Base-by-base conservation (phyloP, 495 filamentous ascomycete genomes). In the Aspergillus incahuasiensis region DNA sequence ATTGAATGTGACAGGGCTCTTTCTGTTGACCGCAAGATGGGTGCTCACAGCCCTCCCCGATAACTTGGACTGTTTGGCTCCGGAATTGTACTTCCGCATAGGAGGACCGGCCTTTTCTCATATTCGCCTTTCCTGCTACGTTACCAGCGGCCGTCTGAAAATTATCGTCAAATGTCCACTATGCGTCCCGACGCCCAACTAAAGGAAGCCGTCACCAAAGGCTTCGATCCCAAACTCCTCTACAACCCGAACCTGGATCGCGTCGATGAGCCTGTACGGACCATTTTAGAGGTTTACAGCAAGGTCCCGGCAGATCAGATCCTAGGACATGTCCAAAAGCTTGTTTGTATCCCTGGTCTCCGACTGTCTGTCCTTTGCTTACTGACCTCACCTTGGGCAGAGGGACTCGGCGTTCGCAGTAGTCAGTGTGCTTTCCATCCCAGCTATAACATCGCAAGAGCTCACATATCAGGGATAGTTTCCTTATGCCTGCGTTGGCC, bases 401-500 rank as follows among this genome's bases (percentile, higher is more conserved):
- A 8, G 34, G 15, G 34, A 38, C 12, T 12, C 6, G 6, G 34
- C 34, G 3, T 38, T 38, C 15, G 34, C 6, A 3, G 34, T 38
- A 12, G 34, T 38, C 15, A 38, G n/a, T n/a, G 34, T 38, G 9
- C 28, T 30, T 9, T 30, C 5, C 69, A 48, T 5, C 18, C 38
- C n/a, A n/a, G n/a, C 11, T 25, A 9, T 19, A n/a, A 1, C 21
- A 63, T 54, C 45, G 22, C 22, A 15, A 30, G 28, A 32, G 5
- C 32, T 20, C 6, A 28, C 48, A n/a, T n/a, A n/a, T 21, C 18
- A 59, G 55, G 57, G 22, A 21, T n/a, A 70, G 68, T 66, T 68
- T 50, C 74, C 74, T 2, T 81, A 80, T 54, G 75, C 79, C 18
- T 83, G 77, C 64, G 73, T 83, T 55, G 80, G 82, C 5, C 69